phyloP scores from a whole-genome alignment of 371 early-diverging fungal genomes.

The Rhizomucor pusillus region DNA sequence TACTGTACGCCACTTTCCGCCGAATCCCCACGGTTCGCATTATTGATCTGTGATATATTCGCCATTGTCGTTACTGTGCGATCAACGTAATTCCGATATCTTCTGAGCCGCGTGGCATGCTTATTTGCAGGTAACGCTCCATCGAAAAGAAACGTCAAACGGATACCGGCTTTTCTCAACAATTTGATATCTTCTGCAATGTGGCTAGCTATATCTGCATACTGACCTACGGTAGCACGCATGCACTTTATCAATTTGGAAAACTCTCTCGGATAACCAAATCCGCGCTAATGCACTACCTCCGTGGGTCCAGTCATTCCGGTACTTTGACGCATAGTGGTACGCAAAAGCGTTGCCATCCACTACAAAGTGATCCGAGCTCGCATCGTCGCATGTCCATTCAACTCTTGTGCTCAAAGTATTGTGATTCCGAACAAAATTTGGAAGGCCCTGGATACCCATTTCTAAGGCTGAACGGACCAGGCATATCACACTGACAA shows the following conservation, averaged over 20 bases:
- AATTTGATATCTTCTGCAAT: slow-evolving; percentile 27
- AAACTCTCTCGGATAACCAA: too few relatives aligned
- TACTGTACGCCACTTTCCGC: slow-evolving; percentile 21
- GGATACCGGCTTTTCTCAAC: slow-evolving; percentile 35
- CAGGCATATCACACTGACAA: too few relatives aligned
- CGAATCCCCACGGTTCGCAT: slow-evolving; percentile 8
- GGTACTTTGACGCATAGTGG: slow-evolving; percentile 42
- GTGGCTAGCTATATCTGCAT: slow-evolving; percentile 29
- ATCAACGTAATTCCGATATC: slow-evolving; percentile 53
- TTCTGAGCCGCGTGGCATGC: slow-evolving; percentile 42
- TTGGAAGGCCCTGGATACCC: slow-evolving; percentile 40
- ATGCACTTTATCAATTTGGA: neutral
- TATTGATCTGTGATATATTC: slow-evolving; percentile 26
- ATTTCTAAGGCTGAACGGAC: slow-evolving; percentile 4
- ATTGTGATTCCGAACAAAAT: slow-evolving; percentile 27
- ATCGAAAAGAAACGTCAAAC: slow-evolving; percentile 50
- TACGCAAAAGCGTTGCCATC: slow-evolving; percentile 64
- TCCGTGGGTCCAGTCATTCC: slow-evolving; percentile 55
- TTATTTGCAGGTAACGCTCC: slow-evolving; percentile 57
- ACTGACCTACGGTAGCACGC: slow-evolving; percentile 30
- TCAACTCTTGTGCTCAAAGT: slow-evolving; percentile 13
- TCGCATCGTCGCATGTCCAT: slow-evolving; percentile 10
- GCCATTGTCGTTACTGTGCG: slow-evolving; percentile 12
- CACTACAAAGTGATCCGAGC: slow-evolving; percentile 36
- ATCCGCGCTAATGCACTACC: too few relatives aligned